Percentiles rank a stretch among this genome's conserved stretches.
Conservation (phyloP, 2,329 filamentous ascomycete genomes). For the Aspergillus pseudoglaucus region DNA sequence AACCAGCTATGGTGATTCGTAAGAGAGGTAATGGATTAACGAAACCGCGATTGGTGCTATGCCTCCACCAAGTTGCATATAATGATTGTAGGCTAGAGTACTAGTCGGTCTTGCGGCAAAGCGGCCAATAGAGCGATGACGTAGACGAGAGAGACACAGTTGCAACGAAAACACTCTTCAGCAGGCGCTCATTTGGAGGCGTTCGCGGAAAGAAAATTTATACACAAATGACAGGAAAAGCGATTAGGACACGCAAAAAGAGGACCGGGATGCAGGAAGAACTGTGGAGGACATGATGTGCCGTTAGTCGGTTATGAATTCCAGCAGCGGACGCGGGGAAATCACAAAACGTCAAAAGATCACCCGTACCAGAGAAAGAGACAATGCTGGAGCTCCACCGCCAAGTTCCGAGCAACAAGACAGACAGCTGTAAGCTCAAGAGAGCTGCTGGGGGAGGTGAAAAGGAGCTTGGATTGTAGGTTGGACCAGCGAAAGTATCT, state of each 20-base stretch:
- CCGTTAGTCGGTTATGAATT: neutral
- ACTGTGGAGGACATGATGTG: neutral
- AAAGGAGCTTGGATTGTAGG: neutral
- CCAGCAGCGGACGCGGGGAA: constrained; percentile 22
- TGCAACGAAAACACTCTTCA: neutral
- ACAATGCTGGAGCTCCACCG: constrained; percentile 25
- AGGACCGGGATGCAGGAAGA: neutral
- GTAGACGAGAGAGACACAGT: constrained; percentile 31
- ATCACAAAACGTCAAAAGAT: constrained; percentile 27
- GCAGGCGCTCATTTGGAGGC: neutral
- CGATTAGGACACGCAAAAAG: neutral
- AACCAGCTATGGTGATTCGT: neutral
- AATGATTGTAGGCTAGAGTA: neutral
- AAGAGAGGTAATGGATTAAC: constrained; percentile 1
- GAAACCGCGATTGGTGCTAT: constrained; percentile 2
- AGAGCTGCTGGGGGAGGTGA: neutral
- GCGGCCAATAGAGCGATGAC: constrained; percentile 29
- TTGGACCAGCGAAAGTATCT: too few species aligned
- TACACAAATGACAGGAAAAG: neutral
- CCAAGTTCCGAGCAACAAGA: neutral
- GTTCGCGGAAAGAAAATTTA: neutral
- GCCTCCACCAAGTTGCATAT: constrained; percentile 13
- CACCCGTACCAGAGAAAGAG: neutral
- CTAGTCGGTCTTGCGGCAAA: constrained; percentile 1
- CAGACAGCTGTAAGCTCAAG: neutral